These are phyloP conservation scores for Isochrysis galbana DNA, from an alignment of 78 protist species.

Conservation along the genomic window DNA sequence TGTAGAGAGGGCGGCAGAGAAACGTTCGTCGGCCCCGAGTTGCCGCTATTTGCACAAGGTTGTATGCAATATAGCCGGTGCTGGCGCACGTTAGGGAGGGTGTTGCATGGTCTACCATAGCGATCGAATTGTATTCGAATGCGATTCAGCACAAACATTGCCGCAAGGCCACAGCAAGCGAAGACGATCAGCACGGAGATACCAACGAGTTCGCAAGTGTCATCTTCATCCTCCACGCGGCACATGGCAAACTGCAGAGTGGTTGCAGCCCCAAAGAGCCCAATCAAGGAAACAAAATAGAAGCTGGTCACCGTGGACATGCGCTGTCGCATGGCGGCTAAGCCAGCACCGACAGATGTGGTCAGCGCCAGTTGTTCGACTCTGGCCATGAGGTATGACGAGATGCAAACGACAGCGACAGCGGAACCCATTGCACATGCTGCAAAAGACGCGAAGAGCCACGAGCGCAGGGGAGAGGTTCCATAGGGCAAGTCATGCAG, in stretches of 20 bases:
- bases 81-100: too few relatives aligned
- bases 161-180: background rate
- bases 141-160: background rate
- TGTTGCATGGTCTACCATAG: too few relatives aligned
- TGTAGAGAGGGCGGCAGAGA: too few relatives aligned
- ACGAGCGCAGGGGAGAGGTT: background rate
- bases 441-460: background rate
- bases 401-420: background rate
- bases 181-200: background rate
- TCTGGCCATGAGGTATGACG: background rate
- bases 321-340: background rate
- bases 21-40: too few relatives aligned
- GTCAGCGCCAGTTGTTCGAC: background rate
- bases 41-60: too few relatives aligned
- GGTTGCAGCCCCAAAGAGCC: background rate
- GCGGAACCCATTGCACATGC: background rate
- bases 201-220: background rate
- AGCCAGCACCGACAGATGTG: background rate
- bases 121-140: background rate
- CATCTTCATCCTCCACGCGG: background rate
- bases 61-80: too few relatives aligned
- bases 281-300: background rate
- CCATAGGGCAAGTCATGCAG: background rate
- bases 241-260: background rate
- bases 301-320: background rate